Evolutionary conservation across 225 moss, liverwort and hornwort genomes (phyloP).

Genomic region (Physcomitrium patens): DNA sequence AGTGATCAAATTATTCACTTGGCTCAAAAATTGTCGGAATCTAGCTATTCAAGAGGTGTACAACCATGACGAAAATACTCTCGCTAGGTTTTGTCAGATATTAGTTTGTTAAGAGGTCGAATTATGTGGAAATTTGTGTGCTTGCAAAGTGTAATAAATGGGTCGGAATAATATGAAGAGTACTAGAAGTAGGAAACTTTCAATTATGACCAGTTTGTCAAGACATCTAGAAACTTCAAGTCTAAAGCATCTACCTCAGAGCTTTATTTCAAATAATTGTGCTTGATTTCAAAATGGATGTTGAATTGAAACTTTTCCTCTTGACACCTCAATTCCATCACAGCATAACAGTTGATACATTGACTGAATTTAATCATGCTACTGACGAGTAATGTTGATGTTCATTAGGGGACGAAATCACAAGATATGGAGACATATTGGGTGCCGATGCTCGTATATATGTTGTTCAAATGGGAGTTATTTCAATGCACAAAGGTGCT

Average conservation of each 20-base stretch:
- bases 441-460: constrained; percentile 72
- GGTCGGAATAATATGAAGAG: neutral
- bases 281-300: neutral
- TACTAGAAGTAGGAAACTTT: neutral
- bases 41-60: constrained; percentile 61
- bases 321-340: neutral
- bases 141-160: neutral
- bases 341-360: neutral
- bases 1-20: constrained; percentile 71
- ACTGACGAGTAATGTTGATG: constrained; percentile 1
- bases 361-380: neutral
- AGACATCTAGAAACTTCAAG: neutral
- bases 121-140: neutral
- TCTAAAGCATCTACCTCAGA: neutral
- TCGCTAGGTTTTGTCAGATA: neutral
- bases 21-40: constrained; percentile 74
- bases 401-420: constrained; percentile 73
- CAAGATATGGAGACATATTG: constrained; percentile 63
- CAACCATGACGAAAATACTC: neutral
- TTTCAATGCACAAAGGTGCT: constrained; percentile 54
- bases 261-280: neutral
- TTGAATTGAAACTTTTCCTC: neutral
- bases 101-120: constrained; percentile 2
- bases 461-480: constrained; percentile 74
- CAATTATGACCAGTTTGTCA: neutral